Base-by-base conservation (phyloP, 495 filamentous ascomycete genomes). In the Xylaria venustula region DNA sequence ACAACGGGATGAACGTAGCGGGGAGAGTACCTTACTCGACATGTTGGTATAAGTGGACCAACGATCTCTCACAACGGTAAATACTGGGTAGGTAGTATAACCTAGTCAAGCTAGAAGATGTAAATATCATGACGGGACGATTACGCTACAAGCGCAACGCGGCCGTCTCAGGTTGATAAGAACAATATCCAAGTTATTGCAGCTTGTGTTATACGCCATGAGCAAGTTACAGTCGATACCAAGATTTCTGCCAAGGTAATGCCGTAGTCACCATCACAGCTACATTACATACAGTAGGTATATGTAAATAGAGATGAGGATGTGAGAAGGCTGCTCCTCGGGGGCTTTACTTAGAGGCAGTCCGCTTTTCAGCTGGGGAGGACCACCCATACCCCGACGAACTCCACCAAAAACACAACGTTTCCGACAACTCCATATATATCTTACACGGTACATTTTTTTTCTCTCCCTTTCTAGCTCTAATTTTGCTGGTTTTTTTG, bases 291-390 rank as follows among this genome's bases (percentile, higher is more conserved):
- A 40, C 30, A n/a, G n/a, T n/a, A n/a, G n/a, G n/a, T 34, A 34
- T 15, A 15, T 46, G 25, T 3, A 51, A 34, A 7, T 51, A 17
- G 37, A 34, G 37, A 26, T 58, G 54, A 15, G 34, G n/a, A n/a
- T n/a, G n/a, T 40, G 22, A 28, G n/a, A 19, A 49, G 54, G 54
- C 30, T 37, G 54, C 48, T 58, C 54, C 45, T 58, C 54, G 54
- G 54, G n/a, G 19, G 44, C 45, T 37, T 58, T 22, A 26, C 15
- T 48, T 15, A 20, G 17, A 37, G 22, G 14, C 22, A 47, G 23
- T 22, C 4, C 44, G 3, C 7, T 17, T 19, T 34, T 34, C 30
- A 34, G 30, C 30, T 34, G 5, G 11, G 11, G 2, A 40, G 26
- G 44, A 58, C 48, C 45, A 48, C 44, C 30, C 54, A 11, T 58